Conservation (phyloP, 1,284 basidiomycete species). For the Moniliella sp. region DNA sequence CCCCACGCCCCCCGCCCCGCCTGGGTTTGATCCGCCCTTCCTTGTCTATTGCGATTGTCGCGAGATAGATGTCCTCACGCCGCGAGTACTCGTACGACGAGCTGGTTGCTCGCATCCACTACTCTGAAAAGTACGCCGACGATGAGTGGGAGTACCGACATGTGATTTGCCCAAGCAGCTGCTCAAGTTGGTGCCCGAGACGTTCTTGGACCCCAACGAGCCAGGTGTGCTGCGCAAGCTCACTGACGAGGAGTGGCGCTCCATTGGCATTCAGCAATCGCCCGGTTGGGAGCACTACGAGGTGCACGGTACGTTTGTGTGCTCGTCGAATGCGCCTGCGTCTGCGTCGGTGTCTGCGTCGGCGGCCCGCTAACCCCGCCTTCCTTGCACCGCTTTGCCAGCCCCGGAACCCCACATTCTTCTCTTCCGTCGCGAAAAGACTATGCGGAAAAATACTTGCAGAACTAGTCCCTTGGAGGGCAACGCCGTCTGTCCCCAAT, state of each 20-base stretch:
- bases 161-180: constrained; percentile 31
- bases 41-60: no score
- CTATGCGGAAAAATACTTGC: constrained; percentile 27
- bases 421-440: constrained; percentile 38
- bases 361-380: no score
- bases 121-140: constrained; percentile 37
- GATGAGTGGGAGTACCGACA: constrained; percentile 44
- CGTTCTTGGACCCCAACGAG: constrained; percentile 46
- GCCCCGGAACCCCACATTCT: constrained; percentile 38
- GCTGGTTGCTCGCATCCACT: constrained; percentile 8
- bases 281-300: constrained; percentile 93
- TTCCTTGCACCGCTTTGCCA: no score
- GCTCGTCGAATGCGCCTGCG: no score
- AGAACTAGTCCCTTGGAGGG: no score
- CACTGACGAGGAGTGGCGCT: constrained; percentile 71
- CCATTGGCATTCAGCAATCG: constrained; percentile 83
- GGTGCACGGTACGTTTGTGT: no score
- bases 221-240: constrained; percentile 60
- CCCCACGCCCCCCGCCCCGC: no score
- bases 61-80: no score
- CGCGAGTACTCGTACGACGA: constrained; percentile 1
- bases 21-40: no score
- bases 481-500: no score
- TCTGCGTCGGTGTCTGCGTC: no score
- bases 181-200: constrained; percentile 27